Base-by-base conservation (phyloP, 2,329 filamentous ascomycete genomes). In the Sarocladiaceae sp. region DNA sequence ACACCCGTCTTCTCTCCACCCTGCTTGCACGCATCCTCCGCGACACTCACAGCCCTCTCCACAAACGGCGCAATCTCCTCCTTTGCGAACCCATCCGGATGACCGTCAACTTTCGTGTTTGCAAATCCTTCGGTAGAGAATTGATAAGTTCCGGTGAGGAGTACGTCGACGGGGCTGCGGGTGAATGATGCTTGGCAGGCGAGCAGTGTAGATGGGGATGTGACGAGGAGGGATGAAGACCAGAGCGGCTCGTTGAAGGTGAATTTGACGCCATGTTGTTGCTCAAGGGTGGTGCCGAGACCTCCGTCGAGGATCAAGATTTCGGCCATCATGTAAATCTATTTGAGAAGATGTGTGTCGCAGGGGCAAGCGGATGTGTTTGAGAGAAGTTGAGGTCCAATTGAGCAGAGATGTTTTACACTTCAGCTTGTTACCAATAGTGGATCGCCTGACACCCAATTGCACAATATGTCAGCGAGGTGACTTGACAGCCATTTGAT, bases 111-210 rank as follows among this genome's bases (percentile, higher is more conserved):
- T 51, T 55, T 71, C 1, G 82, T 84, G 33, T 67, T 69, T 3
- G 65, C 63, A 57, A 87, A 86, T 0, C 79, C 83, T 11, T 78
- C 68, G 7, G 74, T 63, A 0, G 80, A 85, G 1, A 79, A 70
- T 62, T 88, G 84, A 63, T 88, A 88, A 0, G 85, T 88, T 7
- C 83, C 84, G 10, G 83, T 87, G 44, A 85, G 73, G 18, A 88
- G 65, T 25, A 88, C 71, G 60, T 88, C 82, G 52, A 79, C 78
- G 31, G 81, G 83, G 2, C 79, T 76, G 7, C 61, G 54, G 50
- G 69, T 73, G 62, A 86, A 86, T 57, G 78, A 76, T 50, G 62
- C 60, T 60, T 86, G 83, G 62, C 80, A 83, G 26, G 67, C 66
- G 53, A 73, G 65, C 8, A 86, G 74, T 1, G 75, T 80, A 7